Evolutionary conservation across 495 filamentous ascomycete genomes (phyloP), one percentile per base, ranked within the genome.

Genomic region (Trypethelium eluteriae): DNA sequence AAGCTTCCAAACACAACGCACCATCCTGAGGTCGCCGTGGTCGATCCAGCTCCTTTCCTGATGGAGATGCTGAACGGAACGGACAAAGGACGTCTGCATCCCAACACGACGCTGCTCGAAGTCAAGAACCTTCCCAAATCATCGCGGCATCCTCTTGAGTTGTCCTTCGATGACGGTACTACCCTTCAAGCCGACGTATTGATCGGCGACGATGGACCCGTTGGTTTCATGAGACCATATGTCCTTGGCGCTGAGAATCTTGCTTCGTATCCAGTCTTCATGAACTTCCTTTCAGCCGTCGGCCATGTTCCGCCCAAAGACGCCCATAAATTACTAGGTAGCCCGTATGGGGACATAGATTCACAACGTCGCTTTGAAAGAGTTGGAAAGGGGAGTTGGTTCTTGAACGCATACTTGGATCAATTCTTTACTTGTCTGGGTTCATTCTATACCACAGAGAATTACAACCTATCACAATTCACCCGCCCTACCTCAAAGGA

Each of bases 61-160:
- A 64, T 64, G 62, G 38, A 64, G 39, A 64, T 64, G 62, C 62
- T 64, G 7, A 64, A 64, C 39, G 62, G 62, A 2, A 64, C 62
- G 2, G 62, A 64, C 7, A 3, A 18, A 39, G 18, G 49, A 14
- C 62, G 62, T 34, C 62, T 64, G 2, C 62, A 64, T 14, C 39
- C 62, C 38, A 64, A 64, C 39, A 64, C 47, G 62, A 64, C 62
- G n/a, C 38, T 64, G 62, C 7, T 64, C 16, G 36, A 64, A 14
- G 47, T 64, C 39, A 50, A 64, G 39, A 46, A 10, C 32, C 62
- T 49, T 35, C 10, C 7, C 14, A 39, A 64, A 18, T 47, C 62
- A 36, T 36, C 41, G 14, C 25, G 36, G 7, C 53, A 59, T 59
- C 62, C 62, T 12, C 41, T 64, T 50, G 39, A 64, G 12, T 36